Evolutionary conservation across 2,329 filamentous ascomycete species (phyloP).

Genomic region (Zymoseptoria crescenta): DNA sequence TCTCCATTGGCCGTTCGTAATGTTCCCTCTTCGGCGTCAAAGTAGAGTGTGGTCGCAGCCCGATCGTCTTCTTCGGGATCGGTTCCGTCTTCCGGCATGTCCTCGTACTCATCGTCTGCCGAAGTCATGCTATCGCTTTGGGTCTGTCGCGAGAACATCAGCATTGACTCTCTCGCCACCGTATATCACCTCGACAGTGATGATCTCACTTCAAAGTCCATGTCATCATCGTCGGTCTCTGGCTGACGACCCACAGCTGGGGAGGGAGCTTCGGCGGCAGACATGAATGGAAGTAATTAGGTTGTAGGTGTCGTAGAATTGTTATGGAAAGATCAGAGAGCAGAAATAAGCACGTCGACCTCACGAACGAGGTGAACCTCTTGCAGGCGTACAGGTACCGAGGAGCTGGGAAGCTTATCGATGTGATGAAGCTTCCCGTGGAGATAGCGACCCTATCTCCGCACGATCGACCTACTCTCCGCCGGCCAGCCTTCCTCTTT

Average conservation of each 20-base stretch:
- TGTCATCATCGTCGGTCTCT: constrained; percentile 40
- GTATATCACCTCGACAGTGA: background rate
- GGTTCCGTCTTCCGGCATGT: constrained; percentile 36
- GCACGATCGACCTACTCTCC: no score
- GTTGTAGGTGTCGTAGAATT: background rate
- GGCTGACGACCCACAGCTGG: background rate
- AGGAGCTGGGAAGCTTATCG: background rate
- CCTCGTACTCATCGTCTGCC: constrained; percentile 31
- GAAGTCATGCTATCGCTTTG: constrained; percentile 31
- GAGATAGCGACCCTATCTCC: no score
- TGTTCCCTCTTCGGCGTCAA: constrained; percentile 33
- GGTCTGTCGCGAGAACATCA: constrained; percentile 16
- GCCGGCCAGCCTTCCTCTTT: no score
- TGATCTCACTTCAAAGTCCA: constrained; percentile 39
- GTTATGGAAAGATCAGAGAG: background rate
- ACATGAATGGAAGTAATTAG: background rate
- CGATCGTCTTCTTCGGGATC: constrained; percentile 34
- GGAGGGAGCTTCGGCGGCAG: background rate
- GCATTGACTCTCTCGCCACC: background rate
- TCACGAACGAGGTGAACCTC: background rate
- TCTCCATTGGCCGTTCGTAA: constrained; percentile 21
- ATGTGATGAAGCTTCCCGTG: background rate
- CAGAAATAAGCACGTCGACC: background rate
- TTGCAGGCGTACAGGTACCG: background rate
- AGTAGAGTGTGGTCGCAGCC: constrained; percentile 32